Evolutionary conservation across 2,329 filamentous ascomycete species (phyloP), one percentile per base, ranked within the genome.

Genomic region (Cladosporium austrohemisphaericum): DNA sequence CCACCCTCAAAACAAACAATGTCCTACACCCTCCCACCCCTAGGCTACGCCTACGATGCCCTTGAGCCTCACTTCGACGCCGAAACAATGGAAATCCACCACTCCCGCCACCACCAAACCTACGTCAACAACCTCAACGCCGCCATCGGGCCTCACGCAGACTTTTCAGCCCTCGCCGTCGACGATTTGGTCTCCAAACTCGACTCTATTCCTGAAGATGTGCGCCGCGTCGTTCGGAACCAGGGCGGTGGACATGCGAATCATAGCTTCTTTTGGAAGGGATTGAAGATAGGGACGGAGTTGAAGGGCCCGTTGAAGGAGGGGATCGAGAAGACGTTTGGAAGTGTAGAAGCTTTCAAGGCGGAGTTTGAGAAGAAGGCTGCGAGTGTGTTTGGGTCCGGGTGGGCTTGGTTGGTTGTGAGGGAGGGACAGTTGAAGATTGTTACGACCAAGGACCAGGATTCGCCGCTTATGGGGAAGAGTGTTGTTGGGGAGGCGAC

Each of bases 201-300:
- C 37, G 5, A n/a, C 25, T 31, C 44, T 8, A 19, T 51, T 48
- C 50, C 72, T 79, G 4, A 76, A 88, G n/a, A 83, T 54, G 83
- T 95, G 72, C 86, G 85, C 33, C 23, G 33, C 33, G 25, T 28
- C 16, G 44, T 47, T 13, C 44, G 44, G 23, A 47, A 47, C 62
- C 88, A 95, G 67, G 90, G 86, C 41, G 91, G 91, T 35, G 91
- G 91, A 5, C 90, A 95, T 75, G 85, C 94, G 71, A 96, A 96
- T 74, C 91, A 95, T 76, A 84, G 82, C 0, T 81, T 95, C 28
- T 95, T 95, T 77, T 96, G 90, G 90, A 83, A 87, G 71, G 91
- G 89, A 68, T 54, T 68, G 9, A 77, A 94, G 14, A 56, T 75
- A 0, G 79, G 83, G 6, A 77, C 86, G 1, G 73, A 79, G 38